Conservation (phyloP, 192 early-diverging fungal species). For the Dissophora ornata region DNA sequence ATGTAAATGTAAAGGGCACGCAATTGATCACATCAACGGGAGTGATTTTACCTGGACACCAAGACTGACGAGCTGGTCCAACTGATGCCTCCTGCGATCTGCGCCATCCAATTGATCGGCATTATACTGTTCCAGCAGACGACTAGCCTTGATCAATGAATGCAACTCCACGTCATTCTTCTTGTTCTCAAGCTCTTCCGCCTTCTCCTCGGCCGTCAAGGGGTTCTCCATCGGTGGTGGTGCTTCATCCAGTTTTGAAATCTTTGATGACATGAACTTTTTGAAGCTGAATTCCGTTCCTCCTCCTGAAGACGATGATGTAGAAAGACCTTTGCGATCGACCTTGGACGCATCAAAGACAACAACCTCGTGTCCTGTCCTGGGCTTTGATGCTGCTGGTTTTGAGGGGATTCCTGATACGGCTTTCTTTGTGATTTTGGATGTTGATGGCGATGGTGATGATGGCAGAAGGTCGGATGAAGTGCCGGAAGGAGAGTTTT, state of each 20-base stretch:
- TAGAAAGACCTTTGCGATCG: slow-evolving; percentile 11
- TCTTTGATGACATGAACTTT: slow-evolving; percentile 54
- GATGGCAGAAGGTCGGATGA: neutral
- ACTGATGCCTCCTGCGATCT: slow-evolving; percentile 40
- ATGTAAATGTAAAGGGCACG: too few species aligned
- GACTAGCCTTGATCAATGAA: slow-evolving; percentile 39
- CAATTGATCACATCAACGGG: too few species aligned
- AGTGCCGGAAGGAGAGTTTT: neutral
- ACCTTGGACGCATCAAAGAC: slow-evolving; percentile 49
- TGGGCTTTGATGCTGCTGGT: slow-evolving; percentile 24
- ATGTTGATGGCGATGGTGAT: neutral
- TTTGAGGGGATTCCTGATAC: slow-evolving; percentile 5
- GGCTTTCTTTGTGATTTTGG: neutral
- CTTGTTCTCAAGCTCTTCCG: slow-evolving; percentile 43
- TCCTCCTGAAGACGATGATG: slow-evolving; percentile 1
- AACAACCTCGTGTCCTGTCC: slow-evolving; percentile 28
- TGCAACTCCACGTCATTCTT: slow-evolving; percentile 39
- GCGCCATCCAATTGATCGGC: slow-evolving; percentile 49
- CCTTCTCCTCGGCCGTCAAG: slow-evolving; percentile 42
- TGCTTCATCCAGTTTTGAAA: slow-evolving; percentile 44
- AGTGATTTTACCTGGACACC: slow-evolving; percentile 39
- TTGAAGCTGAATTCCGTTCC: slow-evolving; percentile 40
- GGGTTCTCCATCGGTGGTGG: slow-evolving; percentile 44
- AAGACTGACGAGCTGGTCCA: slow-evolving; percentile 38
- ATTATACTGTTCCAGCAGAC: slow-evolving; percentile 46